Conservation (phyloP, 768 basidiomycete genomes). For the Auriculariales sp. region DNA sequence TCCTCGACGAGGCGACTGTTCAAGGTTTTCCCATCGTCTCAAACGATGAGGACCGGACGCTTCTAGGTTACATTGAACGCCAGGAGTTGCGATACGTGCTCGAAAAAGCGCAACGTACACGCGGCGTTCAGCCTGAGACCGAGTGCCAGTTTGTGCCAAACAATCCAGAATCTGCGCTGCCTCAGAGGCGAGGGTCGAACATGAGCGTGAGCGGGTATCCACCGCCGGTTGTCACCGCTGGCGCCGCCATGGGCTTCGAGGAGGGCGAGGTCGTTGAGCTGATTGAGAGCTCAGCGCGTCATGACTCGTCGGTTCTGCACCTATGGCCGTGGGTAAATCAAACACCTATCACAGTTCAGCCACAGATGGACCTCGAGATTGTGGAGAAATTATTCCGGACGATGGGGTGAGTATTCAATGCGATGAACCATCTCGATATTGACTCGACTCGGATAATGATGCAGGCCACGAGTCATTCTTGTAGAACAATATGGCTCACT, state of each 20-base stretch:
- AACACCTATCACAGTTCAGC: slow-evolving; percentile 90
- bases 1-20: slow-evolving; percentile 56
- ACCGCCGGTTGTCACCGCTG: slow-evolving; percentile 13
- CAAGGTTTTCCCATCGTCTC: slow-evolving; percentile 88
- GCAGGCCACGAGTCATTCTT: slow-evolving; percentile 87
- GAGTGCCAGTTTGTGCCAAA: slow-evolving; percentile 52
- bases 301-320: slow-evolving; percentile 33
- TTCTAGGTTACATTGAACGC: slow-evolving; percentile 81
- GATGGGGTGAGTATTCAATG: slow-evolving; percentile 64
- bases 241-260: slow-evolving; percentile 41
- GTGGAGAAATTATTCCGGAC: slow-evolving; percentile 96
- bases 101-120: slow-evolving; percentile 54
- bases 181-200: neutral
- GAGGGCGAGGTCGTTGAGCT: slow-evolving; percentile 56
- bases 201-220: slow-evolving; percentile 7
- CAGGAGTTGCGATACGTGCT: slow-evolving; percentile 76
- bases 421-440: neutral
- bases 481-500: slow-evolving; percentile 78
- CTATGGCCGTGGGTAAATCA: slow-evolving; percentile 92
- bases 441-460: slow-evolving; percentile 1
- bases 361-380: slow-evolving; percentile 85
- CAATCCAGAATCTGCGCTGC: slow-evolving; percentile 24
- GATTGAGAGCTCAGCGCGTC: slow-evolving; percentile 42
- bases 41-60: slow-evolving; percentile 37
- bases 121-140: slow-evolving; percentile 47